These are phyloP conservation scores for Ophiostoma ips DNA, from an alignment of 2,329 filamentous ascomycete genomes.

Conservation along the genomic window DNA sequence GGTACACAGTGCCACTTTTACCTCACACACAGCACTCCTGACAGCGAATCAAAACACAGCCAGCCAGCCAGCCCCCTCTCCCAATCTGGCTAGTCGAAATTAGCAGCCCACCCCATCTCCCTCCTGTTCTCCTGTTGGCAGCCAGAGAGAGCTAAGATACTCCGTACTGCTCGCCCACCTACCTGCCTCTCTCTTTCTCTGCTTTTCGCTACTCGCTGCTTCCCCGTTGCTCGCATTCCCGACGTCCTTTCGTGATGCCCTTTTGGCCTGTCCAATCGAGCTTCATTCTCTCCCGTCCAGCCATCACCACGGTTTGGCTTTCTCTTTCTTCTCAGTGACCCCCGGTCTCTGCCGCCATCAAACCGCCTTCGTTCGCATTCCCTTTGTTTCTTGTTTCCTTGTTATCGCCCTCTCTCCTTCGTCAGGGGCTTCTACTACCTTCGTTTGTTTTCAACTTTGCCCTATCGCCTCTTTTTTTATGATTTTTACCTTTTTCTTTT, in stretches of 20 bases:
- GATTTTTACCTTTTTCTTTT: not conserved
- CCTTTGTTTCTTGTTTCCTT: not conserved
- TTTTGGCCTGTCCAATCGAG: constrained; percentile 3
- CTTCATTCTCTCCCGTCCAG: not conserved
- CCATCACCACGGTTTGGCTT: not conserved
- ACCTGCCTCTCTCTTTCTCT: too few relatives aligned
- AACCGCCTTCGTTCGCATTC: not conserved
- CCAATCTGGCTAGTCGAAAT: constrained; percentile 10
- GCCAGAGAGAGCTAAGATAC: too few relatives aligned
- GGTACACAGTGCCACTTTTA: not conserved
- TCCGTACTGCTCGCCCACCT: too few relatives aligned
- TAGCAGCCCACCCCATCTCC: not conserved
- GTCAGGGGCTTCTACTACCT: not conserved
- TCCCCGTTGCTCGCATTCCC: not conserved
- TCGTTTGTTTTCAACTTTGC: not conserved
- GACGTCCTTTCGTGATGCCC: constrained; percentile 6
- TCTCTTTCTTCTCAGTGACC: not conserved
- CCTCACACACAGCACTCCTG: not conserved
- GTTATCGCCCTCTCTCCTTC: not conserved
- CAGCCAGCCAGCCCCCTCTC: constrained; percentile 6
- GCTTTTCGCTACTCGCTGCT: constrained; percentile 6
- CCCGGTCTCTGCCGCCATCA: not conserved
- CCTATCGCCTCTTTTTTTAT: not conserved
- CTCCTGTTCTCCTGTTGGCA: constrained; percentile 1
- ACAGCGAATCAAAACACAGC: constrained; percentile 9